Evolutionary conservation across 768 basidiomycete species (phyloP), one percentile per base, ranked within the genome.

Genomic region (Tephrocybe sp.): DNA sequence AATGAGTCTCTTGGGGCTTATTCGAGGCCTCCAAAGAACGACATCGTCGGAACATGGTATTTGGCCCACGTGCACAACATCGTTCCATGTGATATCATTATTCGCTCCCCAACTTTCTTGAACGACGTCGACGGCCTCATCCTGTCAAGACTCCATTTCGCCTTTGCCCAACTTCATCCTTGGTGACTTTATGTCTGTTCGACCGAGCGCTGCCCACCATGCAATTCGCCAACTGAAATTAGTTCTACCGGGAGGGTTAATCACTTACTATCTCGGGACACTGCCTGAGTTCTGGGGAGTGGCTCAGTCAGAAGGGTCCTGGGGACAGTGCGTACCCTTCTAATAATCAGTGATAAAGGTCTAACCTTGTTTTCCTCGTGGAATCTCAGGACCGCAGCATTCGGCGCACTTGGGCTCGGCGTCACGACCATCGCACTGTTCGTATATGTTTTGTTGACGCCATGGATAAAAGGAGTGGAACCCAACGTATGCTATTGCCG

Each of bases 221-320:
- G 79, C 83, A 1, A 63, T 80, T 50, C 76, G 79, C 44, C 88
- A 90, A 70, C 77, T 90, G 62, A 88, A 90, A 63, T 83, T 90
- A 49, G 80, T 89, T 40, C 60, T 90, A 10, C 88, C 89, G n/a
- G 88, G 89, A 10, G 83, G 73, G 1, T 61, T 68, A 34, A 56
- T 84, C 60, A 88, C 87, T 3, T 84, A 83, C 64, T 79, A 80
- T 61, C 71, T 90, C 25, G 74, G 77, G 26, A 84, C 84, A 10
- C 65, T 81, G 30, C 67, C 73, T 36, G 68, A 80, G 58, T 73
- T 88, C 55, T 73, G 73, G 66, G 58, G 59, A 33, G 61, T 85
- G 20, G 61, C 73, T 4, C 64, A 72, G 15, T 64, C 62, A 48
- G 65, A 64, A 54, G 72, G 68, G 12, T 71, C 73, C 33, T 83